These are phyloP conservation scores for Lophium mytilinum DNA, from an alignment of 495 filamentous ascomycete species.

Conservation along the genomic window DNA sequence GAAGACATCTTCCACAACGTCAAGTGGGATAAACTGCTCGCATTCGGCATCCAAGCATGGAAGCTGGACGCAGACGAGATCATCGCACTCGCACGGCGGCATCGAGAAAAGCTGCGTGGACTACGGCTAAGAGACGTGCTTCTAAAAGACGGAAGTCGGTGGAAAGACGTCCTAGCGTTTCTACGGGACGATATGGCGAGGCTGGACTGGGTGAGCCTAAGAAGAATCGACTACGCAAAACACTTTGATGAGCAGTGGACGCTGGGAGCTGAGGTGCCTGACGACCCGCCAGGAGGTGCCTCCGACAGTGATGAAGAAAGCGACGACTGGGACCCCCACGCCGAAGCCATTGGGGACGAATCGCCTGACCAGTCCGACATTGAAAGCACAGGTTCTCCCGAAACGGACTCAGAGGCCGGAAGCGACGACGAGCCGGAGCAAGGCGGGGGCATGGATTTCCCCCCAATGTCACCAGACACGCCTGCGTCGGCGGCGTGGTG, in stretches of 20 bases:
- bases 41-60: conserved; percentile 61
- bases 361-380: conserved; percentile 4
- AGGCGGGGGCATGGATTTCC: conserved; percentile 35
- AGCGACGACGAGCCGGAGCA: conserved; percentile 28
- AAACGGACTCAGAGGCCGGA: conserved; percentile 20
- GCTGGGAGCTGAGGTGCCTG: conserved; percentile 38
- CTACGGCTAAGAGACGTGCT: conserved; percentile 51
- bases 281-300: conserved; percentile 33
- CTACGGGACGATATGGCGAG: conserved; percentile 51
- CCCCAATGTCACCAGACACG: conserved; percentile 35
- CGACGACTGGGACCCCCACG: conserved; percentile 22
- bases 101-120: conserved; percentile 48
- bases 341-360: conserved; percentile 14
- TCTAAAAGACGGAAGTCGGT: conserved; percentile 50
- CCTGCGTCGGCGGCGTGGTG: conserved; percentile 42
- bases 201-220: conserved; percentile 53
- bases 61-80: conserved; percentile 52
- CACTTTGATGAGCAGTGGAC: conserved; percentile 44
- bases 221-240: conserved; percentile 52
- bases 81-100: conserved; percentile 47
- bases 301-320: conserved; percentile 33
- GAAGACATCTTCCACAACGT: conserved; percentile 57
- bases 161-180: conserved; percentile 51
- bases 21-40: conserved; percentile 52
- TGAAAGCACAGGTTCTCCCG: conserved; percentile 15